phyloP scores from a whole-genome alignment of 1,284 basidiomycete species.

The Cystobasidium slooffiae region DNA sequence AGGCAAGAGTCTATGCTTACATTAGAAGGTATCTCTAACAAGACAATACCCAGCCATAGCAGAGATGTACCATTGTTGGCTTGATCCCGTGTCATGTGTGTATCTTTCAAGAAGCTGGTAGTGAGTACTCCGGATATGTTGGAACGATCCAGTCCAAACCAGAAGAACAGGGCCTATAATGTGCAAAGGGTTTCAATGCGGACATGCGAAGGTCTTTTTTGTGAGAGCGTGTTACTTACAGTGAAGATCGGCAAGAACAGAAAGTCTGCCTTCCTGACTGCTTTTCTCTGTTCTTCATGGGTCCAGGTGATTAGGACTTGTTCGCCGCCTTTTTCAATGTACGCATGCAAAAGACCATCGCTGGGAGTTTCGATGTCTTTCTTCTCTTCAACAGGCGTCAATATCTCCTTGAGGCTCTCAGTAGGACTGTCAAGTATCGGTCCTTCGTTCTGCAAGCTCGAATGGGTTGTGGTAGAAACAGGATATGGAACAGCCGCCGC shows the following conservation, averaged over 20 bases:
- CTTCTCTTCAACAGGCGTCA: not conserved
- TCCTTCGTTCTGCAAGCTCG: not conserved
- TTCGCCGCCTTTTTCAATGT: conserved; percentile 5
- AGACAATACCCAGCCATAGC: conserved; percentile 10
- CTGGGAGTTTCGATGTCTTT: not conserved
- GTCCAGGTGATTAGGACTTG: conserved; percentile 17
- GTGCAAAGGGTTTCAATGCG: not conserved
- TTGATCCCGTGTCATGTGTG: conserved; percentile 17
- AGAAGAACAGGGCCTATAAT: not conserved
- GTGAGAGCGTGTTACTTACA: not conserved
- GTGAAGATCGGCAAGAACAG: conserved; percentile 21
- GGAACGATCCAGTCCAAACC: not conserved
- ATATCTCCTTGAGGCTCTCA: not conserved
- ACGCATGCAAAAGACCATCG: not conserved
- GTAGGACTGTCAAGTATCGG: not conserved
- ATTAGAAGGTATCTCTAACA: conserved; percentile 13
- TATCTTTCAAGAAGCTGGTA: conserved; percentile 7
- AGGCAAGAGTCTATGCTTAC: not conserved
- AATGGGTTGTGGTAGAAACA: not conserved
- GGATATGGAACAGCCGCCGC: not conserved
- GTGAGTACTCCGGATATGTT: conserved; percentile 11
- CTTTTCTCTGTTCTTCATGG: conserved; percentile 9
- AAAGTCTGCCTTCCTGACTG: conserved; percentile 21
- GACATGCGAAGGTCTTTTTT: not conserved
- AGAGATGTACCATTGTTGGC: conserved; percentile 15